These are phyloP conservation scores for Haplosporangium sp. DNA, from an alignment of 371 early-diverging fungal genomes.

Conservation along the genomic window DNA sequence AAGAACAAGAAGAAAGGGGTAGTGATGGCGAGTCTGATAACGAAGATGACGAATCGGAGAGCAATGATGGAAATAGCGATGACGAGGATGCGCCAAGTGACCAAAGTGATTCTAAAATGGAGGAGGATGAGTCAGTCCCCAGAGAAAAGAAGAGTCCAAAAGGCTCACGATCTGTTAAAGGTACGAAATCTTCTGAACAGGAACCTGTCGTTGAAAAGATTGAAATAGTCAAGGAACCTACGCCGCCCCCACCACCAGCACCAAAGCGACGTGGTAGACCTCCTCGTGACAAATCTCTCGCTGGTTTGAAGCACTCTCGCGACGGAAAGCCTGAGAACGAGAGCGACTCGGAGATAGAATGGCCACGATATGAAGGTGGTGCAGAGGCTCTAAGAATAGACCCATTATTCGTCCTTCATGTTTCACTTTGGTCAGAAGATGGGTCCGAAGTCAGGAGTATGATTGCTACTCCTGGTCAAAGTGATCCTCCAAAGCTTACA, in stretches of 20 bases:
- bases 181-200: not conserved
- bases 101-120: not conserved
- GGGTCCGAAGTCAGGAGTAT: constrained; percentile 62
- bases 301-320: constrained; percentile 6
- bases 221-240: not conserved
- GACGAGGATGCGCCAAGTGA: not conserved
- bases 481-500: constrained; percentile 68
- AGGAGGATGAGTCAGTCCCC: not conserved
- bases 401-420: constrained; percentile 81
- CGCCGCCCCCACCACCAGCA: not conserved
- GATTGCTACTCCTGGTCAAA: constrained; percentile 56
- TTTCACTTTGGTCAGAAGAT: constrained; percentile 81
- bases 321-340: constrained; percentile 14
- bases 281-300: constrained; percentile 1
- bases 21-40: not conserved
- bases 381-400: constrained; percentile 32
- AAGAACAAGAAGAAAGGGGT: not conserved
- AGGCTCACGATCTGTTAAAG: not conserved
- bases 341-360: constrained; percentile 38
- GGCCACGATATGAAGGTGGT: constrained; percentile 13
- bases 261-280: constrained; percentile 28
- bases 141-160: not conserved
- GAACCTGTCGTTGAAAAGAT: not conserved
- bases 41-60: not conserved
- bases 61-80: not conserved